These are phyloP conservation scores for Umbelopsis ramanniana DNA, from an alignment of 192 early-diverging fungal species.

Conservation along the genomic window DNA sequence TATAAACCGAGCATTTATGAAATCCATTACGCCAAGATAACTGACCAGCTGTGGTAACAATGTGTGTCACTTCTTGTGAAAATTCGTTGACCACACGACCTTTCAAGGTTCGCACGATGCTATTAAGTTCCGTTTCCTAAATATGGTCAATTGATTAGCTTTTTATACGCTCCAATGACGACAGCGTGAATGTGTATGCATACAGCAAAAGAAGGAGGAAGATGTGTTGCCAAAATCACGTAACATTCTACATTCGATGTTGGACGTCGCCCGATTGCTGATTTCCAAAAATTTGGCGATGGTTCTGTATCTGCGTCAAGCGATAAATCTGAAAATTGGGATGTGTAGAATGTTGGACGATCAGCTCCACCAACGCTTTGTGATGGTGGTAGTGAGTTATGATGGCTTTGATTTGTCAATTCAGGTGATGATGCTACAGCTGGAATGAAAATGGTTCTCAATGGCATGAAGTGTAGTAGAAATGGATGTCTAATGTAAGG, in stretches of 20 bases:
- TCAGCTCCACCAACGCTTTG: background rate
- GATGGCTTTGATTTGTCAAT: background rate
- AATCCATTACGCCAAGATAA: background rate
- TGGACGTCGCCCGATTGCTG: background rate
- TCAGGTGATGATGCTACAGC: conserved; percentile 3
- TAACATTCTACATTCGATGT: background rate
- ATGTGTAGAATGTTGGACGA: background rate
- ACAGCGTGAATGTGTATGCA: no score
- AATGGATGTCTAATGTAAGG: no score
- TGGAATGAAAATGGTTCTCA: background rate
- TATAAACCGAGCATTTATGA: background rate
- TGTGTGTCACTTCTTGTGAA: conserved; percentile 1
- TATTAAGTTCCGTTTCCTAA: background rate
- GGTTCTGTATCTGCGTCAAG: background rate
- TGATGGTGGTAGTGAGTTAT: background rate
- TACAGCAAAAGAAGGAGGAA: background rate
- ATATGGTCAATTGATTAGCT: background rate
- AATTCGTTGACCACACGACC: background rate
- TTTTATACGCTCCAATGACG: background rate
- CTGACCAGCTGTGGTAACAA: background rate
- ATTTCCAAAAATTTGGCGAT: background rate
- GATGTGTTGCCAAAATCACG: background rate
- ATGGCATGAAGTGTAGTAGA: background rate
- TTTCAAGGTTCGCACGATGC: background rate
- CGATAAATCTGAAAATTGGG: conserved; percentile 1